These are phyloP conservation scores for Pseudogymnoascus sp. DNA, from an alignment of 2,329 filamentous ascomycete species.

Conservation along the genomic window DNA sequence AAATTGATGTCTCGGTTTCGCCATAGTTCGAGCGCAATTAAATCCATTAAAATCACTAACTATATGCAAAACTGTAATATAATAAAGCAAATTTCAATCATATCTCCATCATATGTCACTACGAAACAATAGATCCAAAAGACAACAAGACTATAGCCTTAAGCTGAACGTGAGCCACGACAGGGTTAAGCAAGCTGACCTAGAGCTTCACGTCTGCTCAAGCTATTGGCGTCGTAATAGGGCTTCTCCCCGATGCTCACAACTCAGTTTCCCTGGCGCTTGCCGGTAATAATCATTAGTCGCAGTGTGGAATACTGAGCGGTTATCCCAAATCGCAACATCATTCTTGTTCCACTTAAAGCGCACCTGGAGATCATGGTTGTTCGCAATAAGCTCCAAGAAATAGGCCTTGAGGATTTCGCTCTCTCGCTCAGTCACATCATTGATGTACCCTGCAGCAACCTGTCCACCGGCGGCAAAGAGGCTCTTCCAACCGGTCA, in stretches of 20 bases:
- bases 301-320: constrained; percentile 41
- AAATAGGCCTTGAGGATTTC: constrained; percentile 28
- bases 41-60: background rate
- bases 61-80: background rate
- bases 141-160: no score
- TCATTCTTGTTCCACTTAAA: constrained; percentile 47
- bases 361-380: constrained; percentile 50
- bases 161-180: constrained; percentile 15
- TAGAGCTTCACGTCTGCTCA: constrained; percentile 34
- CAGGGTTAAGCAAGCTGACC: constrained; percentile 9
- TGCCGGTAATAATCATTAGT: constrained; percentile 52
- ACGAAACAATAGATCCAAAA: background rate
- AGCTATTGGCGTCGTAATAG: constrained; percentile 38
- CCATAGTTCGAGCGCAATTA: background rate
- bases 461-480: constrained; percentile 37
- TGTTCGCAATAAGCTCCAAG: constrained; percentile 37
- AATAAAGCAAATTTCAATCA: background rate
- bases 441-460: constrained; percentile 45
- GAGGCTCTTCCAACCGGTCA: constrained; percentile 31
- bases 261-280: constrained; percentile 37
- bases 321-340: constrained; percentile 59
- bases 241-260: constrained; percentile 41
- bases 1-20: background rate
- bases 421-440: constrained; percentile 45
- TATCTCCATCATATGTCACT: background rate